phyloP scores from a whole-genome alignment of 176 grass and related monocot genomes.

The Echinochloa phyllopogon region DNA sequence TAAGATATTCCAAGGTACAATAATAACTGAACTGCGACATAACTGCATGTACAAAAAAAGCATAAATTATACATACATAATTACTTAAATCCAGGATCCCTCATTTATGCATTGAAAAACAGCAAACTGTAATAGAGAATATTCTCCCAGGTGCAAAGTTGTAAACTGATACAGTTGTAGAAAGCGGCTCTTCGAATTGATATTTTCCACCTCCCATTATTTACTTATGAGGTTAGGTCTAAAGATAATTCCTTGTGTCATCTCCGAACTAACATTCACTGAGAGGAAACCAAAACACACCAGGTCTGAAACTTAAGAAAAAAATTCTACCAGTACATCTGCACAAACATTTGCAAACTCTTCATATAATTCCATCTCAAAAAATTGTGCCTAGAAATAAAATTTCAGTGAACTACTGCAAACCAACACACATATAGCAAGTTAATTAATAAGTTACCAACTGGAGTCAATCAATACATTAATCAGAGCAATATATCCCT shows the following conservation, averaged over 20 bases:
- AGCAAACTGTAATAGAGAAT: constrained; percentile 1
- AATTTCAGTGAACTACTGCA: background rate
- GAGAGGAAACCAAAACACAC: background rate
- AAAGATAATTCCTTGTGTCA: background rate
- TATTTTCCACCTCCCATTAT: background rate
- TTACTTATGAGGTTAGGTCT: background rate
- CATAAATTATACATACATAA: background rate
- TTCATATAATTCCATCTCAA: constrained; percentile 8
- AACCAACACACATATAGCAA: background rate
- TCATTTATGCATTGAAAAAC: background rate
- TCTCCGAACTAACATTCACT: background rate
- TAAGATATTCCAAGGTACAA: background rate
- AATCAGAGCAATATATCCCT: background rate
- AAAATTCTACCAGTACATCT: background rate
- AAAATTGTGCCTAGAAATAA: background rate
- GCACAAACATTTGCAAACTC: background rate
- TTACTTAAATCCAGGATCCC: background rate
- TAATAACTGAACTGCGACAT: background rate
- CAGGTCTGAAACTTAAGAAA: background rate
- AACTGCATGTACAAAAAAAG: background rate
- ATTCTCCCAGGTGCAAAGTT: background rate
- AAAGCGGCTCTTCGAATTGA: background rate
- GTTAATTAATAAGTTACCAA: background rate
- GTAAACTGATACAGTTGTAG: background rate
- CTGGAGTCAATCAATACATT: background rate